Evolutionary conservation across 73 alveolate species (phyloP).

Genomic region (Breviolum minutum): DNA sequence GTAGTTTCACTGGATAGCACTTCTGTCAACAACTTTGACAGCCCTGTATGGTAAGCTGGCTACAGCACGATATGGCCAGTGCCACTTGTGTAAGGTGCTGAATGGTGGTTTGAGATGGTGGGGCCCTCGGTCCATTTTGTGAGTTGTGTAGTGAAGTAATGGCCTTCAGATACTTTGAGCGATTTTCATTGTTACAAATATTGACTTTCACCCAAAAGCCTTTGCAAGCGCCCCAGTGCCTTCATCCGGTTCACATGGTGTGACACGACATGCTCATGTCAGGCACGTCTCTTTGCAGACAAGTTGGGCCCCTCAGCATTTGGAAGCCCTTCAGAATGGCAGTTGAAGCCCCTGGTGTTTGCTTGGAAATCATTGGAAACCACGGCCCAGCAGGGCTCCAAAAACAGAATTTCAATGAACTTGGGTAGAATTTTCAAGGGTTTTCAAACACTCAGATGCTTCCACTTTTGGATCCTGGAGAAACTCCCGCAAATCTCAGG

Average conservation of each 20-base stretch:
- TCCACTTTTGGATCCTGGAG: no score
- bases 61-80: no score
- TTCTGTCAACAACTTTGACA: neutral
- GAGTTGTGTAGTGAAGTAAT: no score
- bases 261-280: no score
- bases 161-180: neutral
- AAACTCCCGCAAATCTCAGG: neutral
- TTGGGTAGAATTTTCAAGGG: no score
- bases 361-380: no score
- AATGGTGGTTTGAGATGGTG: constrained; percentile 33
- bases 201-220: neutral
- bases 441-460: no score
- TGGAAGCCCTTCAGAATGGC: neutral
- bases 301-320: constrained; percentile 2
- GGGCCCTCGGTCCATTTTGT: neutral
- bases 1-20: neutral
- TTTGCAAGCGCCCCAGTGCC: neutral
- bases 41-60: no score
- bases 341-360: neutral
- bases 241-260: no score
- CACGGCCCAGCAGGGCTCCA: no score
- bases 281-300: neutral
- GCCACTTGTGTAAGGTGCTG: constrained; percentile 32
- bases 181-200: neutral
- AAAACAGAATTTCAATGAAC: no score